A percentile compares a stretch with the other conserved stretches of the same genome.
Conservation (phyloP, 495 filamentous ascomycete genomes). For the Hyaloscypha variabilis region DNA sequence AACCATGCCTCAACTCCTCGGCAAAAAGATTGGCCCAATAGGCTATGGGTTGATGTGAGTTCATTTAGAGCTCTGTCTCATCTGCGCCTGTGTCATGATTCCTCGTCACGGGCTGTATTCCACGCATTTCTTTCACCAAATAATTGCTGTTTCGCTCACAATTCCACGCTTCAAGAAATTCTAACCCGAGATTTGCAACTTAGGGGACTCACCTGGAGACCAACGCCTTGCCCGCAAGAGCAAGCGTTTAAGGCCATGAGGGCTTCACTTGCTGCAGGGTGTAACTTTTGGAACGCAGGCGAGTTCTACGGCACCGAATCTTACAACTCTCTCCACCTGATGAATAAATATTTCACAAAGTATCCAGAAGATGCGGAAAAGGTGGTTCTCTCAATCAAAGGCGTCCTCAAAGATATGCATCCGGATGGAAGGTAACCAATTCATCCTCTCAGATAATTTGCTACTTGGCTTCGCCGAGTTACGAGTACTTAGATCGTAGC, state of each 20-base stretch:
- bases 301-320: slow-evolving; percentile 75
- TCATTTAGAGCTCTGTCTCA: slow-evolving; percentile 12
- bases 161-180: no score
- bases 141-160: no score
- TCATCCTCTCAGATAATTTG: neutral
- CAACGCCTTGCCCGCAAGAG: slow-evolving; percentile 55
- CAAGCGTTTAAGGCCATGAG: slow-evolving; percentile 70
- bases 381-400: slow-evolving; percentile 68
- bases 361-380: slow-evolving; percentile 71
- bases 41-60: slow-evolving; percentile 62
- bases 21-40: slow-evolving; percentile 54
- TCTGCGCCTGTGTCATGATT: neutral
- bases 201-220: slow-evolving; percentile 76
- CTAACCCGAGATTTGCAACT: neutral
- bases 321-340: slow-evolving; percentile 65
- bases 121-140: neutral
- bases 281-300: slow-evolving; percentile 81
- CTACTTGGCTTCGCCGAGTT: neutral
- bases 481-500: neutral
- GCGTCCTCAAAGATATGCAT: slow-evolving; percentile 38
- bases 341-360: slow-evolving; percentile 66
- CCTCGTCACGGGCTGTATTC: neutral
- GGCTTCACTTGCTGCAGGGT: slow-evolving; percentile 63
- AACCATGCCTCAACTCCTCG: slow-evolving; percentile 51
- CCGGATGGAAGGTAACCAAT: slow-evolving; percentile 38